Percentiles rank a stretch among this genome's conserved stretches.
These are phyloP conservation scores for Boletus tomentosulus DNA, from an alignment of 768 basidiomycete species.

Conservation along the genomic window DNA sequence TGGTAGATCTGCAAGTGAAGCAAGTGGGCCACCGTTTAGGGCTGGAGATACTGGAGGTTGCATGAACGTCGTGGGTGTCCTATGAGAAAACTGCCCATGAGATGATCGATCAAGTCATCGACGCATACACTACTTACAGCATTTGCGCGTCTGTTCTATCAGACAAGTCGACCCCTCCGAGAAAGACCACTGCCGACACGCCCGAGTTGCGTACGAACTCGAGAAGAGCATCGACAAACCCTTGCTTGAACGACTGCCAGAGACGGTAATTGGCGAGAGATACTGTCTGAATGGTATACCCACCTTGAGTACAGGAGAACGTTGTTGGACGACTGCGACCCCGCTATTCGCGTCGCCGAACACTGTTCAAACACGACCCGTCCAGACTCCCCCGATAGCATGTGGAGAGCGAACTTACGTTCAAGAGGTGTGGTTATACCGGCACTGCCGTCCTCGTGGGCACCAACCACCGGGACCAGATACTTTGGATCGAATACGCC, in stretches of 20 bases:
- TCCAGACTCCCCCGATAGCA: not conserved
- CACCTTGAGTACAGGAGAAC: constrained; percentile 78
- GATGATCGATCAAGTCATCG: constrained; percentile 1
- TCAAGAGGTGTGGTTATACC: constrained; percentile 76
- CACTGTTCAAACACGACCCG: constrained; percentile 38
- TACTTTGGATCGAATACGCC: constrained; percentile 61
- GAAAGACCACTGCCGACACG: constrained; percentile 53
- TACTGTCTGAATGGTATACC: constrained; percentile 6
- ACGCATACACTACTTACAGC: constrained; percentile 44
- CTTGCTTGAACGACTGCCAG: constrained; percentile 59
- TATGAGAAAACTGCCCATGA: constrained; percentile 23
- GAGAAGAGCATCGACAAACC: constrained; percentile 56
- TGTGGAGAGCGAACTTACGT: constrained; percentile 41
- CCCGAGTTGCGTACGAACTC: constrained; percentile 51
- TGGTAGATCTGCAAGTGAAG: constrained; percentile 41
- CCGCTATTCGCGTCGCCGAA: constrained; percentile 50
- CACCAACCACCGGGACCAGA: constrained; percentile 69
- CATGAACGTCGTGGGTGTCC: constrained; percentile 64
- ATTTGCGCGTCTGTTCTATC: constrained; percentile 77
- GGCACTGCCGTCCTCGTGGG: constrained; percentile 53
- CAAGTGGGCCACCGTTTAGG: constrained; percentile 42
- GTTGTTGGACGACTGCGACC: constrained; percentile 69
- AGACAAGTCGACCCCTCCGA: constrained; percentile 72
- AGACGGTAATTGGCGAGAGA: constrained; percentile 1
- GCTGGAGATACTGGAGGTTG: constrained; percentile 41